phyloP scores from a whole-genome alignment of 192 early-diverging fungal species.

The Coemansia sp. region DNA sequence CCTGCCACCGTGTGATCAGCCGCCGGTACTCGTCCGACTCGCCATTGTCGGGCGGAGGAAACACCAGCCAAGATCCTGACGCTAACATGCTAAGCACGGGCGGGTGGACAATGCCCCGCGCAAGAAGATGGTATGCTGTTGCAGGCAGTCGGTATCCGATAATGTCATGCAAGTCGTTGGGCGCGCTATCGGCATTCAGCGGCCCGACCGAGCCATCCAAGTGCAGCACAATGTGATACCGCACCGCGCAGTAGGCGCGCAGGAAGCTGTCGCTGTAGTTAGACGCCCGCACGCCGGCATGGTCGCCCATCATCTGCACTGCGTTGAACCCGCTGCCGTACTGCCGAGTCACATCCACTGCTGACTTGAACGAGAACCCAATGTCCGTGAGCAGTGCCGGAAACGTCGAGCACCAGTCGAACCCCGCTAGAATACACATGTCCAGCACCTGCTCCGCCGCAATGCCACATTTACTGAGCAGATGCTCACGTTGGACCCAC shows the following conservation, averaged over 20 bases:
- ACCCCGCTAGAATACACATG: constrained; percentile 77
- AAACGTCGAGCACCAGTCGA: constrained; percentile 71
- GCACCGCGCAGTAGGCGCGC: constrained; percentile 68
- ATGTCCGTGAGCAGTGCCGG: constrained; percentile 60
- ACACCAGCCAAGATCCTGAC: constrained; percentile 66
- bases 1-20: constrained; percentile 61
- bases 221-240: constrained; percentile 69
- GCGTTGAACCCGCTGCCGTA: constrained; percentile 73
- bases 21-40: constrained; percentile 72
- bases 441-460: constrained; percentile 72
- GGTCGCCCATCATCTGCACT: constrained; percentile 64
- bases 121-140: constrained; percentile 67
- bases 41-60: constrained; percentile 75
- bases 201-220: constrained; percentile 70
- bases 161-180: constrained; percentile 78
- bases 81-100: constrained; percentile 66
- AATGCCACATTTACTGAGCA: constrained; percentile 61
- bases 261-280: constrained; percentile 72
- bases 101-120: constrained; percentile 63
- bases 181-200: constrained; percentile 59
- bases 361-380: constrained; percentile 68
- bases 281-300: constrained; percentile 55
- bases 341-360: constrained; percentile 64
- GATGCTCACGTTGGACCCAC: constrained; percentile 62
- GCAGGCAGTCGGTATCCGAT: constrained; percentile 77